Conservation (phyloP, 2,329 filamentous ascomycete genomes). For the Calonectria pseudoreteaudii region DNA sequence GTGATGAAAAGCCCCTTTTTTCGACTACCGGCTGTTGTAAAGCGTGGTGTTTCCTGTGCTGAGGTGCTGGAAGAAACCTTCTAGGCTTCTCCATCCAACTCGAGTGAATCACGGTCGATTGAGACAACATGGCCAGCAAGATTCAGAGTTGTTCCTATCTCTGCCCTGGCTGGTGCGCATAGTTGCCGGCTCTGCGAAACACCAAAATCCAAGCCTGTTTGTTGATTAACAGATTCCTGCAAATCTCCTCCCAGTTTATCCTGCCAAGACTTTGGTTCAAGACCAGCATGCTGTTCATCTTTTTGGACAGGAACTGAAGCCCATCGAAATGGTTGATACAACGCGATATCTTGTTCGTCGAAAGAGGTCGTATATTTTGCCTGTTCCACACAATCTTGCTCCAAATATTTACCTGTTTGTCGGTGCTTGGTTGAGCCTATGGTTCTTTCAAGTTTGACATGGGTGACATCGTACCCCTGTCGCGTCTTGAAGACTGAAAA, state of each 20-base stretch:
- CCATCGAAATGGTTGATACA: neutral
- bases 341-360: neutral
- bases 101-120: slow-evolving; percentile 4
- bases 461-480: neutral
- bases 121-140: slow-evolving; percentile 10
- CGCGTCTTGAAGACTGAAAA: neutral
- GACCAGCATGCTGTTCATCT: neutral
- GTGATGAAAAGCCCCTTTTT: neutral
- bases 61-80: slow-evolving; percentile 23
- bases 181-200: neutral
- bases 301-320: neutral
- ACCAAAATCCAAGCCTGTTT: neutral
- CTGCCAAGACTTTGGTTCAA: neutral
- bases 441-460: neutral
- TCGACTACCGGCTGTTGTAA: neutral
- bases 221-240: neutral
- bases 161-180: slow-evolving; percentile 38
- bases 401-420: neutral
- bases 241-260: neutral
- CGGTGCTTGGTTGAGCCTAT: neutral
- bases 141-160: slow-evolving; percentile 31
- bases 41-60: neutral
- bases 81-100: slow-evolving; percentile 32
- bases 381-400: neutral
- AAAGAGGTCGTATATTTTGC: neutral